These are phyloP conservation scores for Marasmius fiardii DNA, from an alignment of 1,284 basidiomycete genomes.

Conservation along the genomic window DNA sequence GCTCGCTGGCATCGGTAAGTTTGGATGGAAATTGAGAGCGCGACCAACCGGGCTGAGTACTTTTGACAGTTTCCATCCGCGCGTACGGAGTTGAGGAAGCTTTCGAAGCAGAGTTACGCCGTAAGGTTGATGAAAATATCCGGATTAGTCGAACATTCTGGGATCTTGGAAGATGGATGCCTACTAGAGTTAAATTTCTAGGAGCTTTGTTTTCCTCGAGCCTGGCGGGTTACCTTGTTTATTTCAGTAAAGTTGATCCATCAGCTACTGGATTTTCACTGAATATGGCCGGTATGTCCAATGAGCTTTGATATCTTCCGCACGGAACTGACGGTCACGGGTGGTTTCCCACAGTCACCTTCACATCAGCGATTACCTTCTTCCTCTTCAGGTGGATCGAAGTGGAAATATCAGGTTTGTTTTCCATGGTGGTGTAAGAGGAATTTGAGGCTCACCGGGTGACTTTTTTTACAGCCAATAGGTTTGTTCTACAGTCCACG, in stretches of 20 bases:
- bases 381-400: slow-evolving; percentile 53
- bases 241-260: slow-evolving; percentile 36
- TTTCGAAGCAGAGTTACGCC: slow-evolving; percentile 43
- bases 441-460: neutral
- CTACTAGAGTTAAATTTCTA: slow-evolving; percentile 47
- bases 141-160: slow-evolving; percentile 46
- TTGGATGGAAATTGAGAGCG: too few species aligned
- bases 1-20: slow-evolving; percentile 33
- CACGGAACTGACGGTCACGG: too few species aligned
- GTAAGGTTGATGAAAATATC: slow-evolving; percentile 45
- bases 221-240: slow-evolving; percentile 53
- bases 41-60: too few species aligned
- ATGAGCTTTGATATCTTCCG: neutral
- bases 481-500: slow-evolving; percentile 2
- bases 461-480: slow-evolving; percentile 13
- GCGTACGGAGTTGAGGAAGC: slow-evolving; percentile 51
- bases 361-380: slow-evolving; percentile 52
- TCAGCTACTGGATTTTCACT: slow-evolving; percentile 39
- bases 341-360: slow-evolving; percentile 35
- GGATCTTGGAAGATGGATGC: slow-evolving; percentile 59
- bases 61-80: slow-evolving; percentile 60
- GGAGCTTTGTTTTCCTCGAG: slow-evolving; percentile 50
- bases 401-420: slow-evolving; percentile 55
- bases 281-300: neutral
- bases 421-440: neutral